phyloP scores from a whole-genome alignment of 345 rosid genomes.

The Iberis pinnata region DNA sequence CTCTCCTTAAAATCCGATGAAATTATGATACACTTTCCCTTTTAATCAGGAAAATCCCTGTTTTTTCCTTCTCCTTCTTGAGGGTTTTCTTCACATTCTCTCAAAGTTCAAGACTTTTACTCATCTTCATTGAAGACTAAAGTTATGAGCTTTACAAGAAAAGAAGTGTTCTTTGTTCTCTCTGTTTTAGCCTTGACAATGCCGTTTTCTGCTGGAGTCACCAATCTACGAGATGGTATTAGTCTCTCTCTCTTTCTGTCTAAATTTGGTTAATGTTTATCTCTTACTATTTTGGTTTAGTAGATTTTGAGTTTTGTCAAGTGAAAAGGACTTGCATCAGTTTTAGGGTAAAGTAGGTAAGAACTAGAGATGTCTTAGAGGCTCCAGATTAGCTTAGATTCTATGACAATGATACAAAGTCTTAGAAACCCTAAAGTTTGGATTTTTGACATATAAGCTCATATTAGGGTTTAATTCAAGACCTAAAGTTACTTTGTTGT shows the following conservation, averaged over 20 bases:
- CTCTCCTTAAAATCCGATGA: slow-evolving; percentile 24
- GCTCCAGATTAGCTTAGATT: slow-evolving; percentile 2
- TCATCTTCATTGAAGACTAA: slow-evolving; percentile 3
- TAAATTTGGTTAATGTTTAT: not conserved
- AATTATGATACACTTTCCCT: slow-evolving; percentile 32
- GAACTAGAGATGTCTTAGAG: not conserved
- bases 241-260: slow-evolving; percentile 10
- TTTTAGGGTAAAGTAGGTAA: slow-evolving; percentile 5
- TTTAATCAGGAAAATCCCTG: slow-evolving; percentile 26
- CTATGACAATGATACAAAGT: not conserved
- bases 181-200: slow-evolving; percentile 33
- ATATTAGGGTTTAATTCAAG: slow-evolving; percentile 25
- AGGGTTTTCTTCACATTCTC: not conserved
- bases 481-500: not conserved
- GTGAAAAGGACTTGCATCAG: slow-evolving; percentile 8
- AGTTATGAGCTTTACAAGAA: slow-evolving; percentile 40
- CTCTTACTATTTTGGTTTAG: slow-evolving; percentile 1
- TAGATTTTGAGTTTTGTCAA: slow-evolving; percentile 6
- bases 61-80: slow-evolving; percentile 6
- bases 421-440: slow-evolving; percentile 15
- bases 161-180: slow-evolving; percentile 31
- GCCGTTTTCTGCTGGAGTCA: slow-evolving; percentile 40
- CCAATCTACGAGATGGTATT: slow-evolving; percentile 66
- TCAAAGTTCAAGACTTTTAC: slow-evolving; percentile 10
- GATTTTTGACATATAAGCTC: not conserved